Evolutionary conservation across 2,329 filamentous ascomycete species (phyloP).

Genomic region (Aspergillus ibericus): DNA sequence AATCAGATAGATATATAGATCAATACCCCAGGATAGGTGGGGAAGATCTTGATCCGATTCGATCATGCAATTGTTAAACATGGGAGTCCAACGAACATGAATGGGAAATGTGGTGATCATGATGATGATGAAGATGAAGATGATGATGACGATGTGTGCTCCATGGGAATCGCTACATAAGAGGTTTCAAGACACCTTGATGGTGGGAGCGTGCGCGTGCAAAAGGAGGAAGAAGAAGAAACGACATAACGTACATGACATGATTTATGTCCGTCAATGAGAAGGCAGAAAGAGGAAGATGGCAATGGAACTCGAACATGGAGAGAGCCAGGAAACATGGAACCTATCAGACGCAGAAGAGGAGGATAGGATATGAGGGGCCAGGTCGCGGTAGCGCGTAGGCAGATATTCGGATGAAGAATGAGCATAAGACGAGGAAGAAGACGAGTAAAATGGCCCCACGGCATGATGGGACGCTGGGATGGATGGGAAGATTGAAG

Average conservation of each 20-base stretch:
- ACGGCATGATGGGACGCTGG: too few relatives aligned
- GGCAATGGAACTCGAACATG: not conserved
- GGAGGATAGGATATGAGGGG: too few relatives aligned
- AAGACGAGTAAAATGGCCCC: not conserved
- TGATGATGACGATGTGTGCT: constrained; percentile 19
- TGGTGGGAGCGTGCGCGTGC: not conserved
- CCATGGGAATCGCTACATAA: constrained; percentile 39
- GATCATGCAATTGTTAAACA: constrained; percentile 35
- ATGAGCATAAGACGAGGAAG: not conserved
- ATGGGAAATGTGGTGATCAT: constrained; percentile 10
- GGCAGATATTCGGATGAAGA: not conserved
- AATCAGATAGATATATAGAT: too few relatives aligned
- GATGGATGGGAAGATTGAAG: not conserved
- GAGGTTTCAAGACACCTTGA: constrained; percentile 1
- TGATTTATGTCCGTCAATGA: constrained; percentile 10
- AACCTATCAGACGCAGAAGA: constrained; percentile 10
- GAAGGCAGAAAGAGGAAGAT: not conserved
- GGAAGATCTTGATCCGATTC: not conserved
- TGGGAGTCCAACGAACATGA: constrained; percentile 7
- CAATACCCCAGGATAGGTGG: not conserved
- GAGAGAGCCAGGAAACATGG: not conserved
- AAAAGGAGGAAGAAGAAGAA: not conserved
- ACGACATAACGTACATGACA: constrained; percentile 11
- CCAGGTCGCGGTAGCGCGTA: constrained; percentile 4
- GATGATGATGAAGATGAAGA: constrained; percentile 9